These are phyloP conservation scores for Colletotrichum agaves DNA, from an alignment of 2,329 filamentous ascomycete species.

Conservation along the genomic window DNA sequence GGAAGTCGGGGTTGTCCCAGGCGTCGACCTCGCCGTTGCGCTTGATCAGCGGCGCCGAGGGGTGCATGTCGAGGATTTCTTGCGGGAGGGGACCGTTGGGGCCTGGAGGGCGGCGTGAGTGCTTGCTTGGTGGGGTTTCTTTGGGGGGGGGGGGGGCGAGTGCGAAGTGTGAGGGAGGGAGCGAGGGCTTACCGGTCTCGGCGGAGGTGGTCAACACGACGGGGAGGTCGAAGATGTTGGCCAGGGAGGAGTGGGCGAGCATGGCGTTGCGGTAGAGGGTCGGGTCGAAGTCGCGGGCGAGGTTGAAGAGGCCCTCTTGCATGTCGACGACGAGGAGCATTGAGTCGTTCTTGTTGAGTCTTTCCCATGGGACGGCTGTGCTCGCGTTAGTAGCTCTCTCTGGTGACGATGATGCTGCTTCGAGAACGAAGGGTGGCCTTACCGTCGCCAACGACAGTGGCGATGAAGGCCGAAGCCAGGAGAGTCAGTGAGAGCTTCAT, in stretches of 20 bases:
- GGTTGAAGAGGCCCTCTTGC: slow-evolving; percentile 50
- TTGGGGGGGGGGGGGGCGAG: no score
- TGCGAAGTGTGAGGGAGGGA: no score
- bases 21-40: slow-evolving; percentile 80
- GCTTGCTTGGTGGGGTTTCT: no score
- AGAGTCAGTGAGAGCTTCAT: slow-evolving; percentile 37
- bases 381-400: slow-evolving; percentile 1
- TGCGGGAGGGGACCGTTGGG: slow-evolving; percentile 78
- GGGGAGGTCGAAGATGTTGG: slow-evolving; percentile 73
- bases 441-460: slow-evolving; percentile 26
- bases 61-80: slow-evolving; percentile 76
- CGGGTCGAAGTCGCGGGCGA: slow-evolving; percentile 73
- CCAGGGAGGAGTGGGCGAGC: slow-evolving; percentile 73
- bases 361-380: slow-evolving; percentile 45
- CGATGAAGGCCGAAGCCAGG: slow-evolving; percentile 34
- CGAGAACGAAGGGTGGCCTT: neutral
- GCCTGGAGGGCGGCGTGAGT: slow-evolving; percentile 50
- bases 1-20: slow-evolving; percentile 80
- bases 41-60: slow-evolving; percentile 71
- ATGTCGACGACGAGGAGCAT: slow-evolving; percentile 52
- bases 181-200: slow-evolving; percentile 55
- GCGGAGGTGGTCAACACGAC: slow-evolving; percentile 78
- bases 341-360: slow-evolving; percentile 48
- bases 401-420: neutral
- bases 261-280: slow-evolving; percentile 74